Percentiles rank a stretch among this genome's conserved stretches.
Conservation (phyloP, 108 stramenopile species). For the Nitzschia putrida region DNA sequence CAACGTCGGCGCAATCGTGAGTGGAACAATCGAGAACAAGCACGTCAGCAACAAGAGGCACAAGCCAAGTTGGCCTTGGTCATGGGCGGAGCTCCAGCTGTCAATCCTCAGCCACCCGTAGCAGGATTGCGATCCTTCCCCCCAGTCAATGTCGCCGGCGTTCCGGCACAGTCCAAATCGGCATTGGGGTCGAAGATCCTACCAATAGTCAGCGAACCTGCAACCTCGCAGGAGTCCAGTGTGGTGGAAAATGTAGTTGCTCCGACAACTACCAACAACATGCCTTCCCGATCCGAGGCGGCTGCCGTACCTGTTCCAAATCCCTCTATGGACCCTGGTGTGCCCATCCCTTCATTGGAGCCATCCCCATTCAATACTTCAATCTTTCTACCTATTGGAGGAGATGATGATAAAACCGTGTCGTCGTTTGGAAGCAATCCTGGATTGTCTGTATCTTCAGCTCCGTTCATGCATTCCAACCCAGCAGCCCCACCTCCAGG, state of each 20-base stretch:
- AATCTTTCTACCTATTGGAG: slow-evolving; percentile 8
- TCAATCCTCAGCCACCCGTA: neutral
- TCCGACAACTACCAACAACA: neutral
- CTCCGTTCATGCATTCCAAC: slow-evolving; percentile 14
- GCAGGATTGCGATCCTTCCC: neutral
- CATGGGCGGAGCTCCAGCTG: slow-evolving; percentile 9
- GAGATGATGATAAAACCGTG: slow-evolving; percentile 41
- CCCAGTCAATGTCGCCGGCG: neutral
- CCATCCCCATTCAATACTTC: slow-evolving; percentile 6
- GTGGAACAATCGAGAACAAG: slow-evolving; percentile 79
- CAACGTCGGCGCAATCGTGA: slow-evolving; percentile 78
- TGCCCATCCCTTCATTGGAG: slow-evolving; percentile 3
- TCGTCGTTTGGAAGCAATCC: slow-evolving; percentile 42
- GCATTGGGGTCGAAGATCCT: no score
- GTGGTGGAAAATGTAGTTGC: no score
- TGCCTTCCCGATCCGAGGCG: slow-evolving; percentile 28
- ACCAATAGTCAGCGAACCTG: no score
- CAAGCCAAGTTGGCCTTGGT: slow-evolving; percentile 54
- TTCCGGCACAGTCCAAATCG: no score
- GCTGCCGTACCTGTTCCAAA: slow-evolving; percentile 25
- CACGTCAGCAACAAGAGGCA: slow-evolving; percentile 62
- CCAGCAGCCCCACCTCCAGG: slow-evolving; percentile 52
- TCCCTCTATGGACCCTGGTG: neutral
- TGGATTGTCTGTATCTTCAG: slow-evolving; percentile 31
- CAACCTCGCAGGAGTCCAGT: no score